Evolutionary conservation across 2,329 filamentous ascomycete genomes (phyloP).

Genomic region (Ceratocystis papillata): DNA sequence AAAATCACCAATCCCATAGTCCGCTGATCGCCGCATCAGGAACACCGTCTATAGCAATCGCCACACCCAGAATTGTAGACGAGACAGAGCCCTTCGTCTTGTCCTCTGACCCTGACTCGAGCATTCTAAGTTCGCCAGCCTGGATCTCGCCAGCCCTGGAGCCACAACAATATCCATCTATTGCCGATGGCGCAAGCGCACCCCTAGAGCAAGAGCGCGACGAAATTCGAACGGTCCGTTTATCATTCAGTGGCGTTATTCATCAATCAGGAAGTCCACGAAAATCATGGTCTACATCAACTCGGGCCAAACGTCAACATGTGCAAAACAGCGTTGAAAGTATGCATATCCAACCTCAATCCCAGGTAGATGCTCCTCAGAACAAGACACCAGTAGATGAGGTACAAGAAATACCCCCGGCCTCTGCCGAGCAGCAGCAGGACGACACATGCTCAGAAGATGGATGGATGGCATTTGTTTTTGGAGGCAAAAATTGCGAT

Average conservation of each 20-base stretch:
- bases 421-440: not conserved
- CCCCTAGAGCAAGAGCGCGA: not conserved
- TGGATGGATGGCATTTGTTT: slow-evolving; percentile 22
- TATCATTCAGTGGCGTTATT: slow-evolving; percentile 3
- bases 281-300: not conserved
- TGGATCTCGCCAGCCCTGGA: not conserved
- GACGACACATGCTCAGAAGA: slow-evolving; percentile 12
- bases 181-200: not conserved
- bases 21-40: not conserved
- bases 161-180: not conserved
- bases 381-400: not conserved
- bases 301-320: not conserved
- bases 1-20: not conserved
- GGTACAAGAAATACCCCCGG: not conserved
- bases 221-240: not conserved
- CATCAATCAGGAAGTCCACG: slow-evolving; percentile 2
- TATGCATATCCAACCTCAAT: not conserved
- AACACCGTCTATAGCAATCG: not conserved
- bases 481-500: slow-evolving; percentile 1
- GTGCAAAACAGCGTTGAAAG: not conserved
- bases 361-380: not conserved
- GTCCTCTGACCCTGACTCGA: slow-evolving; percentile 10
- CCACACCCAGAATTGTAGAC: not conserved
- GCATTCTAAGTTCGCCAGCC: not conserved
- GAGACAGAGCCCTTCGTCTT: not conserved